A percentile compares a stretch with the other conserved stretches of the same genome.
Evolutionary conservation across 2,329 filamentous ascomycete species (phyloP).

Genomic region (Sclerotinia nivalis): DNA sequence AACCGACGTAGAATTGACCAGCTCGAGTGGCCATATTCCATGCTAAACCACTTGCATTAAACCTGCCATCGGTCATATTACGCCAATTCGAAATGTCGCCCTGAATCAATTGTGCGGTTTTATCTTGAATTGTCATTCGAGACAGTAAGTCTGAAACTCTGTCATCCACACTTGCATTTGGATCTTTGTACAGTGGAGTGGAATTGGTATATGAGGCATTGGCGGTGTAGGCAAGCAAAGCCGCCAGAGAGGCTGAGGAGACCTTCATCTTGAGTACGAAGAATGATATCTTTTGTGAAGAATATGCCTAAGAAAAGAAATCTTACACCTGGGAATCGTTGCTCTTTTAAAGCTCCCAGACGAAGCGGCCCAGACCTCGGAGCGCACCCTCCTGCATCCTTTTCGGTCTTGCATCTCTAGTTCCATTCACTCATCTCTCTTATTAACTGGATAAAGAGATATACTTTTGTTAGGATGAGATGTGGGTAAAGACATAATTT

Average conservation of each 20-base stretch:
- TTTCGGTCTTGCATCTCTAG: conserved; percentile 7
- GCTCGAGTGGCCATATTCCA: conserved; percentile 56
- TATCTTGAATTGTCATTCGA: conserved; percentile 74
- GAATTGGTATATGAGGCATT: conserved; percentile 18
- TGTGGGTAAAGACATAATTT: neutral
- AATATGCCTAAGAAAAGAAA: neutral
- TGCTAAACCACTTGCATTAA: conserved; percentile 66
- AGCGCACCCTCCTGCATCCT: conserved; percentile 17
- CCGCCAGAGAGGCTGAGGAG: neutral
- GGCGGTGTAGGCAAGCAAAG: conserved; percentile 18
- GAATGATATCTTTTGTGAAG: neutral
- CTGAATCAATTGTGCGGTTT: conserved; percentile 67
- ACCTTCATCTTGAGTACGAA: conserved; percentile 18
- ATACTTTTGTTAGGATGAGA: neutral
- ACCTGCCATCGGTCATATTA: conserved; percentile 63
- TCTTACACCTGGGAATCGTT: neutral
- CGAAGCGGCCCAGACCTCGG: conserved; percentile 10
- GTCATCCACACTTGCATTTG: conserved; percentile 60
- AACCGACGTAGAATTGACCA: conserved; percentile 71
- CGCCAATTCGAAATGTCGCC: conserved; percentile 75
- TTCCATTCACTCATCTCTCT: conserved; percentile 5
- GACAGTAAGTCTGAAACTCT: conserved; percentile 67
- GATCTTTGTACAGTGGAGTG: conserved; percentile 60
- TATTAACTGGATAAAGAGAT: conserved; percentile 11
- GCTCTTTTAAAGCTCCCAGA: conserved; percentile 7